Evolutionary conservation across 257 asterid species (phyloP), one percentile per base, ranked within the genome.

Genomic region (Ajuga chamaepitys): DNA sequence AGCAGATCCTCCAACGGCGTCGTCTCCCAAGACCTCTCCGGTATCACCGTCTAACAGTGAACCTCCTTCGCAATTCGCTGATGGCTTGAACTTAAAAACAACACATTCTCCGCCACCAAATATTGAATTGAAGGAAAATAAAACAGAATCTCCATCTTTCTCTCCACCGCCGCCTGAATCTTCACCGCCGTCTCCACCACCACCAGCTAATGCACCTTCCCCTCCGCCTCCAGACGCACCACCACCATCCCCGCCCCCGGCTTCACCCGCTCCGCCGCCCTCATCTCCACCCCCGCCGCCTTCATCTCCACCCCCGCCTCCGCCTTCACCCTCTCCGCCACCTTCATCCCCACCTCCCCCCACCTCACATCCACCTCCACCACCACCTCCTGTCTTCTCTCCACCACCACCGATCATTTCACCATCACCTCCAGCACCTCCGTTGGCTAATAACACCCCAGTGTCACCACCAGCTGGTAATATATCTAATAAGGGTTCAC

Each of bases 11-110:
- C 53, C 59, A 26, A 44, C 72, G 58, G 77, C 67, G 2, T 51
- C 75, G 46, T 32, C 76, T 60, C 72, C 79, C 4, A 12, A 66
- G 52, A 57, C 68, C 35, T 56, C 82, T 58, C 65, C 5, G 34
- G 34, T 28, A n/a, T n/a, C n/a, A n/a, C n/a, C n/a, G n/a, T n/a
- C n/a, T n/a, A n/a, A n/a, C n/a, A n/a, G n/a, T n/a, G n/a, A n/a
- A n/a, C n/a, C n/a, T n/a, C n/a, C n/a, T n/a, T n/a, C 66, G 9
- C 12, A 47, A 50, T 12, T 7, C 6, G 38, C 8, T 14, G 11
- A 7, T 3, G 44, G 18, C 11, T 10, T 32, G 9, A n/a, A n/a
- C 9, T 16, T 8, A 26, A 56, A 44, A 52, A 55, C n/a, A 26
- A 2, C 18, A 52, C 30, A 25, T 35, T n/a, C 58, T 57, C 67